These are phyloP conservation scores for Actinomortierella ambigua DNA, from an alignment of 371 early-diverging fungal genomes.

Conservation along the genomic window DNA sequence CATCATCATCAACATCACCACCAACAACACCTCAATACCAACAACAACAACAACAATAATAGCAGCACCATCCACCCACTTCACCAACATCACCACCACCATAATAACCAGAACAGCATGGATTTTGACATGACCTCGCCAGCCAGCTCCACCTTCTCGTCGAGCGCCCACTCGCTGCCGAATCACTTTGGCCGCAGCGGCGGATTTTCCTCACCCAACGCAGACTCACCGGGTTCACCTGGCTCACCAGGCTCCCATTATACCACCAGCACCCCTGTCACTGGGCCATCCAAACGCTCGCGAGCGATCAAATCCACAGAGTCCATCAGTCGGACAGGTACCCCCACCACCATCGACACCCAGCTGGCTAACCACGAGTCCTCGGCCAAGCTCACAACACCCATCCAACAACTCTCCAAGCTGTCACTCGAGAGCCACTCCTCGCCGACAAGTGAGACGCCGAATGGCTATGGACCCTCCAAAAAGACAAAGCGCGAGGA, in stretches of 20 bases:
- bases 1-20: slow-evolving; percentile 9
- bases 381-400: slow-evolving; percentile 19
- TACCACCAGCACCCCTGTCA: slow-evolving; percentile 9
- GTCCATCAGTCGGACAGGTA: slow-evolving; percentile 9
- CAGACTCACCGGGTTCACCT: slow-evolving; percentile 24
- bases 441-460: background rate
- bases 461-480: slow-evolving; percentile 7
- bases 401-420: slow-evolving; percentile 40
- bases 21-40: too few species aligned
- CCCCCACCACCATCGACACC: slow-evolving; percentile 5
- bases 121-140: slow-evolving; percentile 45
- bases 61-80: too few species aligned
- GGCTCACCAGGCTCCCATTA: slow-evolving; percentile 21
- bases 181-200: slow-evolving; percentile 14
- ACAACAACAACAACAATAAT: slow-evolving; percentile 7
- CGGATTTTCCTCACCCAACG: slow-evolving; percentile 10
- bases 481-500: slow-evolving; percentile 40
- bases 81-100: too few species aligned
- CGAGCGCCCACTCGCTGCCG: slow-evolving; percentile 17
- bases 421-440: slow-evolving; percentile 22
- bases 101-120: slow-evolving; percentile 8
- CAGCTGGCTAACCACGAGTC: slow-evolving; percentile 2
- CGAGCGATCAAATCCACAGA: slow-evolving; percentile 18
- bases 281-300: slow-evolving; percentile 23
- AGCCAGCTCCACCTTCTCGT: slow-evolving; percentile 28